phyloP scores from a whole-genome alignment of 2,329 filamentous ascomycete genomes.

The Fusarium annulatum region DNA sequence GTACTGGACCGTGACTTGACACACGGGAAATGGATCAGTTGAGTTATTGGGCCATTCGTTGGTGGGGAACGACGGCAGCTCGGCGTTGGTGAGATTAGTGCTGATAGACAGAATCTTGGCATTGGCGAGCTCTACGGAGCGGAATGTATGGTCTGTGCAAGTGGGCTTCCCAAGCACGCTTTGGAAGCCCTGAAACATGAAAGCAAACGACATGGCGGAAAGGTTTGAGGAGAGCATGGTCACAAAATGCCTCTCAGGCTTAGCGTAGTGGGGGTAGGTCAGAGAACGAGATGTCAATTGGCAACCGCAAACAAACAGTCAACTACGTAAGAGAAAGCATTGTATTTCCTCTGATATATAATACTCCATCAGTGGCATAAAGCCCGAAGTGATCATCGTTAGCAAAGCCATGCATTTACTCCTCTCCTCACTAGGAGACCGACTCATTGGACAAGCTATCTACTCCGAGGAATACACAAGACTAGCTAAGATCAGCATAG shows the following conservation, averaged over 20 bases:
- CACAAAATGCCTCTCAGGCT: neutral
- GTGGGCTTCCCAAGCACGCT: fast-evolving
- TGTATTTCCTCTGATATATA: neutral
- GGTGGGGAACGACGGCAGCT: neutral
- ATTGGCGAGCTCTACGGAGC: neutral
- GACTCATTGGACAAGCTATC: neutral
- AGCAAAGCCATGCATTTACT: neutral
- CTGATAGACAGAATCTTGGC: neutral
- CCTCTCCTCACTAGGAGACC: neutral
- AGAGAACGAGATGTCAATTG: neutral
- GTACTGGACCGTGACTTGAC: slow-evolving; percentile 17
- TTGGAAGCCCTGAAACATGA: neutral
- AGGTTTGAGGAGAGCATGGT: slow-evolving; percentile 6
- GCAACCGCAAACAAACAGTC: neutral
- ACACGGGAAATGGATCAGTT: neutral
- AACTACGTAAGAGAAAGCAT: neutral
- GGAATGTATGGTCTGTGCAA: neutral
- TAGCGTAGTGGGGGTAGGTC: neutral
- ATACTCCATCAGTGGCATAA: neutral
- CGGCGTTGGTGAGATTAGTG: neutral
- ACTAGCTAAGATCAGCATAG: neutral
- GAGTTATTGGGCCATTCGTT: slow-evolving; percentile 11
- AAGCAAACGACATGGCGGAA: neutral
- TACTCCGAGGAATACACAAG: neutral
- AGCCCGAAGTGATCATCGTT: neutral